A percentile compares a stretch with the other conserved stretches of the same genome.
phyloP scores from a whole-genome alignment of 306 rosid genomes.

The Trifolium dubium region DNA sequence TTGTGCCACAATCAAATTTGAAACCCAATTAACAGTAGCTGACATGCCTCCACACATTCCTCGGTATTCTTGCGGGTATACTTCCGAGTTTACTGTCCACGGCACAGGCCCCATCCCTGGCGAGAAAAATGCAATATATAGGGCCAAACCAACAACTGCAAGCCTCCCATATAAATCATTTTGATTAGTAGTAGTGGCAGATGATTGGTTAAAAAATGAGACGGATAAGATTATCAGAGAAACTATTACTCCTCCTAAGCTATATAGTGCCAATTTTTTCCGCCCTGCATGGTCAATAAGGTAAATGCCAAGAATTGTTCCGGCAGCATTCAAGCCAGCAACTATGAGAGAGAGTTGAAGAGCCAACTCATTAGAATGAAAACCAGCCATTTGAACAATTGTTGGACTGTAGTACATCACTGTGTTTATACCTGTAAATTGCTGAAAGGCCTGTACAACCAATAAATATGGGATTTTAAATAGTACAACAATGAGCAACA shows the following conservation, averaged over 20 bases:
- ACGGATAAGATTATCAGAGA: conserved; percentile 66
- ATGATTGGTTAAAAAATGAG: conserved; percentile 61
- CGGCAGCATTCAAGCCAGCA: conserved; percentile 82
- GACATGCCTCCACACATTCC: conserved; percentile 96
- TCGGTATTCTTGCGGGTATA: conserved; percentile 82
- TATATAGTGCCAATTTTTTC: conserved; percentile 64
- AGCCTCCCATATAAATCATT: conserved; percentile 64
- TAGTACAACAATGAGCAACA: neutral
- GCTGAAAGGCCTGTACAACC: conserved; percentile 86
- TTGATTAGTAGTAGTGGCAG: conserved; percentile 31
- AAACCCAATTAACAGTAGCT: conserved; percentile 88
- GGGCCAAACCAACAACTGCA: conserved; percentile 71
- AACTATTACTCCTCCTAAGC: conserved; percentile 75
- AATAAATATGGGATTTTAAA: conserved; percentile 23
- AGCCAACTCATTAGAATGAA: conserved; percentile 73
- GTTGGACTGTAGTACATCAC: conserved; percentile 54
- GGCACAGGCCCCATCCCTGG: conserved; percentile 99
- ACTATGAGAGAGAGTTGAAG: conserved; percentile 79
- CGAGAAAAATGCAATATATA: conserved; percentile 74
- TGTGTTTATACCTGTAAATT: conserved; percentile 93
- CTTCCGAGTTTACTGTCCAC: conserved; percentile 92
- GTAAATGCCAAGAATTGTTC: conserved; percentile 82
- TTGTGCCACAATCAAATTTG: conserved; percentile 81
- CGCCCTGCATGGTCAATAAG: conserved; percentile 83
- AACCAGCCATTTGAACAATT: conserved; percentile 95